Conservation (phyloP, 2,329 filamentous ascomycete genomes). For the Penicillium sp. region DNA sequence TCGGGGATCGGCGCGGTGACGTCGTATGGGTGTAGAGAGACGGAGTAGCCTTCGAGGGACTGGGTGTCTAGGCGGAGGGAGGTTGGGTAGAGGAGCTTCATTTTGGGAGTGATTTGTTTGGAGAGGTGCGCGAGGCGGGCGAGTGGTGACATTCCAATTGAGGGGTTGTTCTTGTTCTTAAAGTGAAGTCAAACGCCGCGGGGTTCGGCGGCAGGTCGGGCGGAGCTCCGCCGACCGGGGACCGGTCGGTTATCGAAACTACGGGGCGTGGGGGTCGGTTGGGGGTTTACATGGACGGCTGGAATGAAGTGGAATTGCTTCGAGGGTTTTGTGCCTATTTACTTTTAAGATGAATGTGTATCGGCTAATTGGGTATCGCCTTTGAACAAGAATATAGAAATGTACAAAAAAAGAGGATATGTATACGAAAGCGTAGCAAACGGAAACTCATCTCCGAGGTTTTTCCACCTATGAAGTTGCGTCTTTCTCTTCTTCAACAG, state of each 20-base stretch:
- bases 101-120: slow-evolving; percentile 3
- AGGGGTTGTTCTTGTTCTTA: slow-evolving; percentile 1
- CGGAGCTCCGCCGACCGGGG: slow-evolving; percentile 4
- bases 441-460: not conserved
- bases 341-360: slow-evolving; percentile 1
- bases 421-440: not conserved
- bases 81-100: slow-evolving; percentile 68
- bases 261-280: not conserved
- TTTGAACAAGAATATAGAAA: not conserved
- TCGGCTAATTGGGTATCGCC: not conserved
- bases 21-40: slow-evolving; percentile 61
- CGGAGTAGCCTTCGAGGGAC: slow-evolving; percentile 60
- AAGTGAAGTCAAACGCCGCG: not conserved
- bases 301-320: not conserved
- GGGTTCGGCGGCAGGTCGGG: not conserved
- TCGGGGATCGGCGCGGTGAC: slow-evolving; percentile 58
- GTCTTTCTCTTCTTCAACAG: slow-evolving; percentile 12
- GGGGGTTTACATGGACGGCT: not conserved
- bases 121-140: not conserved
- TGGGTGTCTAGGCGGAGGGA: slow-evolving; percentile 59
- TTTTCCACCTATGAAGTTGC: not conserved
- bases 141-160: slow-evolving; percentile 6
- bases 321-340: not conserved
- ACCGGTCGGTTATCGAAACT: not conserved
- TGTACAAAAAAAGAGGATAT: not conserved